Evolutionary conservation across 305 asterid genomes (phyloP).

Genomic region (Fraxinus velutina): DNA sequence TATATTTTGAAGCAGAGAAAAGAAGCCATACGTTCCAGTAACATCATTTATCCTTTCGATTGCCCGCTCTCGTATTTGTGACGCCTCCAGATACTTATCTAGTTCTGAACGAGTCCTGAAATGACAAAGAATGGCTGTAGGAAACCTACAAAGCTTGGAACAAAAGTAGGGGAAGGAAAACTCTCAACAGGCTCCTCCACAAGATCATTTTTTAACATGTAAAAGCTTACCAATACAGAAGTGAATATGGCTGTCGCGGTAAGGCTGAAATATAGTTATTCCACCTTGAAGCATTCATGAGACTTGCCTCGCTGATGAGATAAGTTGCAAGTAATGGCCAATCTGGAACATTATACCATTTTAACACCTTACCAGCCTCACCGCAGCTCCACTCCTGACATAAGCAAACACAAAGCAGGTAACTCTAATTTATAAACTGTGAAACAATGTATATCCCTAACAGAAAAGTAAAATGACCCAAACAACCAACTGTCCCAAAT

Average conservation of each 20-base stretch:
- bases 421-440: background rate
- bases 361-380: constrained; percentile 72
- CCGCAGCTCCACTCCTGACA: constrained; percentile 71
- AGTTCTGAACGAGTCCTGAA: constrained; percentile 94
- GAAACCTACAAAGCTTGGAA: constrained; percentile 62
- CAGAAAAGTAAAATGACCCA: background rate
- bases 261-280: constrained; percentile 82
- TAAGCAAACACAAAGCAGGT: constrained; percentile 20
- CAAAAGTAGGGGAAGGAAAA: constrained; percentile 22
- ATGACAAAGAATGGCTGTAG: constrained; percentile 73
- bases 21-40: constrained; percentile 76
- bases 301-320: constrained; percentile 84
- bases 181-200: constrained; percentile 13
- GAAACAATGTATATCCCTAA: background rate
- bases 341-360: constrained; percentile 68
- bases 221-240: constrained; percentile 73
- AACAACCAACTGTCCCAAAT: background rate
- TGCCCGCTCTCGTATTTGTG: constrained; percentile 82
- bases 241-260: constrained; percentile 96
- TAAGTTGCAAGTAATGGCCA: constrained; percentile 94
- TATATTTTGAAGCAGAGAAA: constrained; percentile 16
- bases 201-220: constrained; percentile 11
- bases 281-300: constrained; percentile 71
- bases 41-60: constrained; percentile 84
- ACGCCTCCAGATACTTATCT: constrained; percentile 89